phyloP scores from a whole-genome alignment of 78 protist genomes.

The Thecamonas trahens region DNA sequence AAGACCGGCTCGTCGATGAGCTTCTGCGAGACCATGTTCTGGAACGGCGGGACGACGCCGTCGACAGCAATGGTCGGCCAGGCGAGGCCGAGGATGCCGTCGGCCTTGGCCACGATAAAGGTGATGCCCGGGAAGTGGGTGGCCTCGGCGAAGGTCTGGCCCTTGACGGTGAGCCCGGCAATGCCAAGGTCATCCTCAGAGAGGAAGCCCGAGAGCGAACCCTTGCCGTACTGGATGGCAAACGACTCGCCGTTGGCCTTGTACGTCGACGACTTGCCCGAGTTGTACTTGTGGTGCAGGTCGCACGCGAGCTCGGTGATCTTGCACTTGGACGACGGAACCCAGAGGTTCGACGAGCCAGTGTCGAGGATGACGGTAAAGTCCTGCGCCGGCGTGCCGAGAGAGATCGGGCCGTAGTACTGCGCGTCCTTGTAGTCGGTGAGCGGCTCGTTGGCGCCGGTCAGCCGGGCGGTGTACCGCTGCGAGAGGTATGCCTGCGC shows the following conservation, averaged over 20 bases:
- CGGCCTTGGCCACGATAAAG: constrained; percentile 80
- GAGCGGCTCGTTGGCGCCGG: too few relatives aligned
- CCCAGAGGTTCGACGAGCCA: constrained; percentile 94
- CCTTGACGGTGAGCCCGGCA: constrained; percentile 54
- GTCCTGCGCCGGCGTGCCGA: constrained; percentile 91
- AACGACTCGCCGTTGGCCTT: constrained; percentile 69
- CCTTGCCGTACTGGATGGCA: constrained; percentile 88
- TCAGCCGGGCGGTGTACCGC: too few relatives aligned
- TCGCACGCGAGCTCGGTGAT: constrained; percentile 42
- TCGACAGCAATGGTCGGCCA: constrained; percentile 80
- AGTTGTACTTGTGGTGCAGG: constrained; percentile 74
- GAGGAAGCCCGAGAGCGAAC: constrained; percentile 80
- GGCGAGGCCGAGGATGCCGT: constrained; percentile 90
- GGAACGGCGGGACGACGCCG: constrained; percentile 69
- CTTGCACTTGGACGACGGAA: constrained; percentile 24
- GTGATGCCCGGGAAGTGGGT: constrained; percentile 81
- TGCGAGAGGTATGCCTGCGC: too few relatives aligned
- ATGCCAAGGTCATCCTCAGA: constrained; percentile 62
- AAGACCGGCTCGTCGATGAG: constrained; percentile 50
- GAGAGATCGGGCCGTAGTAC: constrained; percentile 84
- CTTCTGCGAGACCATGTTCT: constrained; percentile 62
- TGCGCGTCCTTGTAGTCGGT: constrained; percentile 60
- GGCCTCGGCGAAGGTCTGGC: constrained; percentile 87
- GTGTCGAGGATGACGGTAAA: constrained; percentile 94
- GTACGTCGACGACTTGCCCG: constrained; percentile 62